Base-by-base conservation (phyloP, 2,329 filamentous ascomycete species). In the Penicillium sp. region DNA sequence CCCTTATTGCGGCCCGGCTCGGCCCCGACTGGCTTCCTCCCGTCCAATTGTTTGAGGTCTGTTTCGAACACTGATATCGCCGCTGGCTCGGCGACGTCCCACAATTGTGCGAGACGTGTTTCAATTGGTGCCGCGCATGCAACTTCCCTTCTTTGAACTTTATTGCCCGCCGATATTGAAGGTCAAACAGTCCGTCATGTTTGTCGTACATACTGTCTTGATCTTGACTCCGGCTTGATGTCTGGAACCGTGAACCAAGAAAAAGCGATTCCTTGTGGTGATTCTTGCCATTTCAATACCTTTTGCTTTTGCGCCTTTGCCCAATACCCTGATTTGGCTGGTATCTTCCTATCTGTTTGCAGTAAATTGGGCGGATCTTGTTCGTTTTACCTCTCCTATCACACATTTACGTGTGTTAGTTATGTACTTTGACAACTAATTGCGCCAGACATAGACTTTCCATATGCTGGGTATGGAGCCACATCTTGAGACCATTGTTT, bases 291-390 rank as follows among this genome's bases (percentile, higher is more conserved):
- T 42, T 56, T 21, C 49, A 47, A 40, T 40, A 32, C 34, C 43
- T 47, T 31, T 47, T n/a, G 34, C 5, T 4, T 47, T 16, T 29
- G 16, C 46, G 21, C 54, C 46, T 27, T 42, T 58, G 49, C 46
- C 43, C 52, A 63, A 65, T 64, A 64, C 61, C 62, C 62, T 58
- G 43, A 50, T 48, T 57, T 58, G 61, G 60, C 46, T 61, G 59
- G 61, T 63, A 63, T 59, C 47, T 56, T 55, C 52, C 55, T 60
- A 44, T 51, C 54, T 42, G 31, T 52, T 42, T 48, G 22, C 43
- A 50, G 45, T 57, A 49, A 45, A 48, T n/a, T 54, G 45, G 47
- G 49, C 43, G 36, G 47, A 42, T 45, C 31, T 50, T 34, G 29
- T 40, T 43, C 22, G 38, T 47, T 34, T 27, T 24, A 14, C 38